Base-by-base conservation (phyloP, 805 yeast species). In the Myxozyma neotropica region DNA sequence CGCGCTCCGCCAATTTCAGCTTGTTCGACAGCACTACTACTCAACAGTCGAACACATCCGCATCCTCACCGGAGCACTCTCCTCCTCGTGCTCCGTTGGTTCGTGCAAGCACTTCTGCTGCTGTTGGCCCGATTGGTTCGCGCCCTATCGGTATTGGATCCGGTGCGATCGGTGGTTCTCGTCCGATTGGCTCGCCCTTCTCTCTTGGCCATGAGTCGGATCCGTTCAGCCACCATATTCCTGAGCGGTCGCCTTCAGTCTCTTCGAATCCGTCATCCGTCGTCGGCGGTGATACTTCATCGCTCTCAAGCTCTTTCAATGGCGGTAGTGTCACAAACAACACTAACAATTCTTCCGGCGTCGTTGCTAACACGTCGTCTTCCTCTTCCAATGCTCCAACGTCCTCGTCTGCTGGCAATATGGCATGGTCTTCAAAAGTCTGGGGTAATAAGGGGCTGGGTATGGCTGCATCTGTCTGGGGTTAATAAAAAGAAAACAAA, bases 381-480 rank as follows among this genome's bases (percentile, higher is more conserved):
- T 31, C 51, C 29, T 31, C 51, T 7, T 27, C 38, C 29, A 24
- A 52, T 21, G 39, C 63, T 42, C 47, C 61, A 3, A 23, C 57
- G 19, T 23, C 64, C 15, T 43, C 59, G 31, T 55, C 64, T 42
- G 45, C 54, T 27, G 50, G 44, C 26, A 31, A 47, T 17, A 60
- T 60, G 61, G 64, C 61, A 43, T 60, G 64, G 64, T 57, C 64
- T 47, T 60, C 64, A 57, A 60, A 60, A 57, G 64, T 60, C 38
- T 60, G 64, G 64, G 64, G 64, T 38, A 57, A 53, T 38, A 60
- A 60, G 56, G 64, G 64, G 43, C 46, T 60, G 44, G 59, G 62
- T 39, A 61, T 61, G 65, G 65, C 65, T 54, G 65, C 65, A 61
- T 61, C 65, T 48, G 63, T 61, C 56, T 61, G 59, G 63, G 65